These are phyloP conservation scores for Aspergillus saccharolyticus DNA, from an alignment of 495 filamentous ascomycete genomes.

Conservation along the genomic window DNA sequence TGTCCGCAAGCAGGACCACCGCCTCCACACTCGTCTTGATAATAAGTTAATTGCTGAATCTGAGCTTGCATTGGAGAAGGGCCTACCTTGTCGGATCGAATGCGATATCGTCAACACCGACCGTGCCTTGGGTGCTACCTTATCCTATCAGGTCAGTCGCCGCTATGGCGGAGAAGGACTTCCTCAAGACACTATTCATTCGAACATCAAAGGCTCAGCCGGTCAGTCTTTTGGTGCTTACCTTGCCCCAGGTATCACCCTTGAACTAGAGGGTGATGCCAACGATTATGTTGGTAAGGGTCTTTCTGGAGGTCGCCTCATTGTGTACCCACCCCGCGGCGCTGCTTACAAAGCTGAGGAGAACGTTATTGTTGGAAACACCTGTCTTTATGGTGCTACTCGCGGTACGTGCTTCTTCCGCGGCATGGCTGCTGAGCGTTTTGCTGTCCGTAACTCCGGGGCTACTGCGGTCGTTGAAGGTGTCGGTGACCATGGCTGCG, in stretches of 20 bases:
- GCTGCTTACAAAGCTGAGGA: conserved; percentile 97
- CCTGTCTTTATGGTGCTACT: conserved; percentile 96
- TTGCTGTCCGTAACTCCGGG: conserved; percentile 96
- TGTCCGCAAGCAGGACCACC: conserved; percentile 96
- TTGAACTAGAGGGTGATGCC: conserved; percentile 95
- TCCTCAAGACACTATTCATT: conserved; percentile 92
- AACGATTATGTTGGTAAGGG: conserved; percentile 99
- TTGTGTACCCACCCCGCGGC: conserved; percentile 90
- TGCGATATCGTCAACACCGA: conserved; percentile 99
- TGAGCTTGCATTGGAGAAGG: conserved; percentile 94
- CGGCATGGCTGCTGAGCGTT: conserved; percentile 93
- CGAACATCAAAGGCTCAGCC: conserved; percentile 97
- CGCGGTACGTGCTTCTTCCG: conserved; percentile 96
- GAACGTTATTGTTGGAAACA: conserved; percentile 94
- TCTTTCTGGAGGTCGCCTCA: conserved; percentile 89
- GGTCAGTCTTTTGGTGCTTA: conserved; percentile 97
- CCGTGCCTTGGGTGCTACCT: conserved; percentile 85
- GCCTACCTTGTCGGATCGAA: conserved; percentile 90
- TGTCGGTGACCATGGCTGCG: conserved; percentile 95
- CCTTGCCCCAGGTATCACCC: conserved; percentile 89
- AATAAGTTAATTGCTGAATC: conserved; percentile 99
- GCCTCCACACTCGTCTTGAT: conserved; percentile 87
- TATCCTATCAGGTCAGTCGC: conserved; percentile 96
- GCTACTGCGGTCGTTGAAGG: conserved; percentile 96
- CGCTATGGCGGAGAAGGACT: conserved; percentile 86